A percentile compares a stretch with the other conserved stretches of the same genome.
phyloP scores from a whole-genome alignment of 140 eudicot species.

The Erigeron philadelphicus region DNA sequence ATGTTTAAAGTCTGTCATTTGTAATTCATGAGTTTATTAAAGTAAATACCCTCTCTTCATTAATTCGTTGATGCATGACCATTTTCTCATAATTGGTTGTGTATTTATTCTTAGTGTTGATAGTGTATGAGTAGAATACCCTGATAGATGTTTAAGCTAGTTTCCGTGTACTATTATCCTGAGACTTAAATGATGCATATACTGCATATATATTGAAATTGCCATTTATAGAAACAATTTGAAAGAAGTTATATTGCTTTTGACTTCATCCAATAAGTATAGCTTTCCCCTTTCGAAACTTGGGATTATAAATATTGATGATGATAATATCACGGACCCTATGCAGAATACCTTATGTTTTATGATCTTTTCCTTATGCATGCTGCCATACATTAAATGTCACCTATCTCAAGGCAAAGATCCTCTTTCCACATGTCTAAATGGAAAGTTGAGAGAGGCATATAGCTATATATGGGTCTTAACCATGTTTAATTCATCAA shows the following conservation, averaged over 20 bases:
- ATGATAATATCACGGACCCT: neutral
- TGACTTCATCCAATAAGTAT: neutral
- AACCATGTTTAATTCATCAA: neutral
- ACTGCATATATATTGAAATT: neutral
- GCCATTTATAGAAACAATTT: neutral
- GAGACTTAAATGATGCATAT: neutral
- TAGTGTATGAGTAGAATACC: neutral
- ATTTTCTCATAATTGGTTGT: neutral
- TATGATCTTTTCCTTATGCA: neutral
- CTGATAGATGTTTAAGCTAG: slow-evolving; percentile 17
- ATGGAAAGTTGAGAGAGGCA: neutral
- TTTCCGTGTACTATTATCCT: neutral
- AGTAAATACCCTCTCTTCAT: no score
- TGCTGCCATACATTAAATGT: slow-evolving; percentile 14
- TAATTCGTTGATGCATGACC: no score
- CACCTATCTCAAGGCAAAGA: slow-evolving; percentile 7
- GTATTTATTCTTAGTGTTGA: neutral
- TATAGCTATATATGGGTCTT: slow-evolving; percentile 14
- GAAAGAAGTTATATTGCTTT: neutral
- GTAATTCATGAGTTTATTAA: neutral
- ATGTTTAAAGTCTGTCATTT: slow-evolving; percentile 16
- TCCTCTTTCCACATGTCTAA: neutral
- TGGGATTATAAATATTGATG: neutral
- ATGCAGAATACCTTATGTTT: neutral
- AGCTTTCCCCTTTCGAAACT: neutral